These are phyloP conservation scores for Amphicarpaea edgeworthii DNA, from an alignment of 306 rosid species.

Conservation along the genomic window DNA sequence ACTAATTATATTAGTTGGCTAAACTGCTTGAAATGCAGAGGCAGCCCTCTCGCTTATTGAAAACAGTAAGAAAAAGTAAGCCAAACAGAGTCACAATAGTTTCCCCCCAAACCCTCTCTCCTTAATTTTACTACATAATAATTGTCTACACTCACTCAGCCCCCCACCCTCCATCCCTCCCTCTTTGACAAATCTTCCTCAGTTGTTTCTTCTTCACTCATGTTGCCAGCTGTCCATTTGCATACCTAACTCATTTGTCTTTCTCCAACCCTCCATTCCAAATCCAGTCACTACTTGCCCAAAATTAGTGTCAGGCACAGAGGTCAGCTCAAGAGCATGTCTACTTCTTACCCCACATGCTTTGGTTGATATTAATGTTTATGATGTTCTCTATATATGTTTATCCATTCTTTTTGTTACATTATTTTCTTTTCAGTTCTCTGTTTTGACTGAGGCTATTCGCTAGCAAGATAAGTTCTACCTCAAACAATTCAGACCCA, in stretches of 20 bases:
- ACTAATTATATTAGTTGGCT: background rate
- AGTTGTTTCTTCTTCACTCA: background rate
- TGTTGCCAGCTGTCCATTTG: background rate
- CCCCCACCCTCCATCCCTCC: background rate
- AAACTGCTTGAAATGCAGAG: background rate
- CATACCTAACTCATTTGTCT: background rate
- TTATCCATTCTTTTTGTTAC: background rate
- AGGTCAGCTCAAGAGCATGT: background rate
- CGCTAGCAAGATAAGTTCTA: background rate
- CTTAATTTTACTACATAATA: background rate
- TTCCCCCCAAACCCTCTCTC: background rate
- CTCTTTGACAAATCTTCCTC: background rate
- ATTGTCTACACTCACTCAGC: no score
- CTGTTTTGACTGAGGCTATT: background rate
- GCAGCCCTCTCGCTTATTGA: no score
- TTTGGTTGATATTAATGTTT: conserved; percentile 8
- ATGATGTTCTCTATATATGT: background rate
- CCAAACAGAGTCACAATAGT: background rate
- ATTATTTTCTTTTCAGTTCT: conserved; percentile 7
- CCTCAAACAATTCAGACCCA: background rate
- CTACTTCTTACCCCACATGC: conserved; percentile 7
- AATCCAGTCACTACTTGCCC: background rate
- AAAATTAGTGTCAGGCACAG: no score
- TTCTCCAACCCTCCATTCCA: background rate
- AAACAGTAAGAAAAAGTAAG: background rate